Conservation (phyloP, 805 yeast genomes). For the Alloascoidea hylecoeti region DNA sequence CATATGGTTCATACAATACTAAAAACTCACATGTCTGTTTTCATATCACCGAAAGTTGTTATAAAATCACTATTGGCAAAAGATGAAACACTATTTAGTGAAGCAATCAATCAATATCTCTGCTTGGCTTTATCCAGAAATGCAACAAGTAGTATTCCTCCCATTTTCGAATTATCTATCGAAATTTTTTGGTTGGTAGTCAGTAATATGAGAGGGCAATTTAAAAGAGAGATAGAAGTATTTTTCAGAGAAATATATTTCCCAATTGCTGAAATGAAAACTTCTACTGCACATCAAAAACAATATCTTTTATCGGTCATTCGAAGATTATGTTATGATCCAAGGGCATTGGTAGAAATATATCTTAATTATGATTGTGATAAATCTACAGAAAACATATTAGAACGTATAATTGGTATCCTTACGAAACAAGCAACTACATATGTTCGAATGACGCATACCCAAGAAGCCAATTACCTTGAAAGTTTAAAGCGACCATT, state of each 20-base stretch:
- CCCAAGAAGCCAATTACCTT: constrained; percentile 43
- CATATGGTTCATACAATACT: constrained; percentile 80
- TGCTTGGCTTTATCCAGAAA: constrained; percentile 77
- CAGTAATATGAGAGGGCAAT: constrained; percentile 70
- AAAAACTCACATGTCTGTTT: constrained; percentile 73
- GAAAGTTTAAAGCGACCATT: constrained; percentile 17
- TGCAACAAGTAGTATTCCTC: constrained; percentile 83
- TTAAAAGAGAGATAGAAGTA: constrained; percentile 89
- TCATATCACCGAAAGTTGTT: constrained; percentile 27
- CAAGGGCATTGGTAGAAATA: constrained; percentile 81
- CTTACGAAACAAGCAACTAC: constrained; percentile 59
- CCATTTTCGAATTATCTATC: constrained; percentile 81
- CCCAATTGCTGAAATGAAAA: constrained; percentile 84
- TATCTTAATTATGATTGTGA: constrained; percentile 95
- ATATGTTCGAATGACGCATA: constrained; percentile 56
- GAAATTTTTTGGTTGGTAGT: constrained; percentile 90
- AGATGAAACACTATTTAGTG: constrained; percentile 46
- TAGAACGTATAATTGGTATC: constrained; percentile 71
- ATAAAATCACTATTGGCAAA: constrained; percentile 16
- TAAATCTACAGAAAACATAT: constrained; percentile 62
- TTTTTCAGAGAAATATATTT: constrained; percentile 86
- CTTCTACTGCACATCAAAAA: constrained; percentile 88
- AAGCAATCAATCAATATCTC: constrained; percentile 72
- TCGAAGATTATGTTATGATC: constrained; percentile 74
- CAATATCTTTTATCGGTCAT: constrained; percentile 73